Base-by-base conservation (phyloP, 2,329 filamentous ascomycete species). In the Cladophialophora chaetospira region DNA sequence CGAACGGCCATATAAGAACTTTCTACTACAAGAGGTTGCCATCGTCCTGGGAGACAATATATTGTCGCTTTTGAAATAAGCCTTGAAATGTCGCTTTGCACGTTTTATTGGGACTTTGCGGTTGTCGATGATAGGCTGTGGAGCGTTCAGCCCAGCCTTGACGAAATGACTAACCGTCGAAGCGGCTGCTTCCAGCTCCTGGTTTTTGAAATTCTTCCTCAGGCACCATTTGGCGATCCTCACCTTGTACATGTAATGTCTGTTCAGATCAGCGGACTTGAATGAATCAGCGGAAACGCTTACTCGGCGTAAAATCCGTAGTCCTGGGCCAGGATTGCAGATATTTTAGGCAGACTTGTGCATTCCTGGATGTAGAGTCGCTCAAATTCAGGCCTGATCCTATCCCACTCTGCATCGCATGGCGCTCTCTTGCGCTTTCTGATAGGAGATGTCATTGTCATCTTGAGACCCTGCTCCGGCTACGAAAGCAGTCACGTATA, bases 191-290 rank as follows among this genome's bases (percentile, higher is more conserved):
- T 43, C 55, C n/a, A 57, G 33, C 44, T 63, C 55, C 23, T 55
- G 40, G 15, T 28, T 29, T 40, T 57, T 56, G 44, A 61, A 55
- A 35, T 61, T 56, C 40, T 59, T 63, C 21, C 33, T 31, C 17
- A 61, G 17, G 8, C 33, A 17, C 61, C 58, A 58, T 26, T 53
- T 44, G 6, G 54, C 54, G 13, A 63, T 42, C 1, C 56, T 47
- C 21, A 36, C 45, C 38, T 63, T 63, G 46, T 55, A 63, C 58
- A 61, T 61, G 10, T 46, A 29, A 5, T 25, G 19, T 13, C 60
- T 62, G 15, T 3, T 21, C 6, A 6, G 4, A 44, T 53, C 31
- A 48, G 42, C 17, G 17, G n/a, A n/a, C n/a, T n/a, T n/a, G n/a
- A n/a, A n/a, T n/a, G n/a, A n/a, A n/a, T n/a, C n/a, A n/a, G n/a